phyloP scores from a whole-genome alignment of 345 rosid species.

The Hibiscus mutabilis region DNA sequence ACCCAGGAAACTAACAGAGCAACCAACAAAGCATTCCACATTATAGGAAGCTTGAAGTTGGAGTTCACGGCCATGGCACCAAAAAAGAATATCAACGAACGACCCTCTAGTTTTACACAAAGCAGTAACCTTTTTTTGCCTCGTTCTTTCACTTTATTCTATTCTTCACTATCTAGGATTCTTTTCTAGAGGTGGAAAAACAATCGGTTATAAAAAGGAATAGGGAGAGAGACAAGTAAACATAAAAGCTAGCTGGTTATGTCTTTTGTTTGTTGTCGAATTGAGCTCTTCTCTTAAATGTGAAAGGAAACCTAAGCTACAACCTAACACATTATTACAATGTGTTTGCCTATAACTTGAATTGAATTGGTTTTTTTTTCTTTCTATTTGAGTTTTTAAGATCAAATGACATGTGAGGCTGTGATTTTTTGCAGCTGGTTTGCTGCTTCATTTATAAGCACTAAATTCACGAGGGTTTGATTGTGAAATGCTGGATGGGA shows the following conservation, averaged over 20 bases:
- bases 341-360: not conserved
- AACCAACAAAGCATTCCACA: constrained; percentile 40
- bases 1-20: constrained; percentile 31
- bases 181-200: constrained; percentile 16
- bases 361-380: not conserved
- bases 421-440: constrained; percentile 19
- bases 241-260: not conserved
- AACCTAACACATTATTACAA: not conserved
- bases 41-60: constrained; percentile 31
- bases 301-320: constrained; percentile 14
- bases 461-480: constrained; percentile 13
- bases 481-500: constrained; percentile 15
- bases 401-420: not conserved
- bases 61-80: constrained; percentile 23
- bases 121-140: constrained; percentile 11
- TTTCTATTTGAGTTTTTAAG: too few species aligned
- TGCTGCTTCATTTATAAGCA: constrained; percentile 46
- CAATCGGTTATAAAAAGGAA: not conserved
- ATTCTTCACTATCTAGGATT: constrained; percentile 21
- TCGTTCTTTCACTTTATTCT: constrained; percentile 32
- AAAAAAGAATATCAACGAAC: not conserved
- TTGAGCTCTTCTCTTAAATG: constrained; percentile 12
- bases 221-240: constrained; percentile 16
- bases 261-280: not conserved
- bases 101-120: constrained; percentile 19